Base-by-base conservation (phyloP, 1,284 basidiomycete species). In the Heterobasidion annosum region DNA sequence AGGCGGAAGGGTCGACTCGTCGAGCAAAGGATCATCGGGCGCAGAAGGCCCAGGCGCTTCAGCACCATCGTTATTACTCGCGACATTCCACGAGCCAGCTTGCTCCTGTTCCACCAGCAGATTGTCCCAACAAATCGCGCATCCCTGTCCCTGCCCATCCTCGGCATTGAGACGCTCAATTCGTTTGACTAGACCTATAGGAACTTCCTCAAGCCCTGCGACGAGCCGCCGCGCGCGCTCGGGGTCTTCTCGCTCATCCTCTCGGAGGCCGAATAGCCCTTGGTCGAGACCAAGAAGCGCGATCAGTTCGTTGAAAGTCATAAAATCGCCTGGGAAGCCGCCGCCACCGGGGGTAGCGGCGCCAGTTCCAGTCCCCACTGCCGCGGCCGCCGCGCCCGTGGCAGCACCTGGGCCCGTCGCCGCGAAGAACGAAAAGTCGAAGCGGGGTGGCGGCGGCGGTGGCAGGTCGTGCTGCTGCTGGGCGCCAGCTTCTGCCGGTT, bases 61-160 rank as follows among this genome's bases (percentile, higher is more conserved):
- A 8, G 7, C 37, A 40, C 12, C 37, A 10, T 12, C 10, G n/a
- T 40, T 4, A 40, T 10, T n/a, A 40, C n/a, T 5, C n/a, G 37
- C 12, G 2, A n/a, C n/a, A 40, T 40, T 40, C 37, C 37, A 40
- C 2, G 37, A 40, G 3, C n/a, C n/a, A 10, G 10, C 37, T n/a
- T 40, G 37, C 12, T 40, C 12, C 10, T 40, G 12, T 45, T 81
- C 79, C 0, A 68, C 71, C 53, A 88, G 64, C 12, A 88, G 62
- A 43, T 70, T 71, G 60, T 90, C 87, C 83, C 83, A 88, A 63
- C 87, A 90, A 45, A 90, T 79, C 0, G 87, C 85, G 63, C 87
- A 90, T 6, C 77, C 77, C 74, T 71, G 56, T 74, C 74, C 25
- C 71, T 72, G 1, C 73, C 68, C 12, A 72, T 70, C 7, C 72